Evolutionary conservation across 1,284 basidiomycete species (phyloP).

Genomic region (Cryptococcus depauperatus): DNA sequence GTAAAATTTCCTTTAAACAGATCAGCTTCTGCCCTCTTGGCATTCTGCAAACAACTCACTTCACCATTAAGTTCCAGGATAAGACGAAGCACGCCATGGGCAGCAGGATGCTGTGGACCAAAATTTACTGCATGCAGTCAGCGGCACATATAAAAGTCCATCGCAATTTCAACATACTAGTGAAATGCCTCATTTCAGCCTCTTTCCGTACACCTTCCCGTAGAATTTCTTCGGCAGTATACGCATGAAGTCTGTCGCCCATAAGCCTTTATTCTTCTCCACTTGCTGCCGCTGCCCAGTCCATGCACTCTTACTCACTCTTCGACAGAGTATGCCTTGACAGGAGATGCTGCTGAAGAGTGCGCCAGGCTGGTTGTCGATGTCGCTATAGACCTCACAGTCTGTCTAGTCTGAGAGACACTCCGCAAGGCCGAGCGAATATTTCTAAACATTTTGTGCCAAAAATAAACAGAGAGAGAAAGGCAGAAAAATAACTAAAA

Average conservation of each 20-base stretch:
- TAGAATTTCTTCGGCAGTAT: slow-evolving; percentile 68
- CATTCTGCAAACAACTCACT: slow-evolving; percentile 41
- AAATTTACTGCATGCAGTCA: slow-evolving; percentile 63
- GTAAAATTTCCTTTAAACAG: slow-evolving; percentile 60
- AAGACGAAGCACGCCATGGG: slow-evolving; percentile 94
- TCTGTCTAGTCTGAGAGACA: no score
- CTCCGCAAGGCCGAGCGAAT: slow-evolving; percentile 33
- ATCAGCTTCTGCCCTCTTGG: slow-evolving; percentile 1
- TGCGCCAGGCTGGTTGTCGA: no score
- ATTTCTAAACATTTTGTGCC: slow-evolving; percentile 38
- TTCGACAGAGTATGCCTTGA: slow-evolving; percentile 42
- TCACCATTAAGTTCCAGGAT: slow-evolving; percentile 98
- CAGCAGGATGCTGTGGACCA: slow-evolving; percentile 95
- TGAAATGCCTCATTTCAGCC: slow-evolving; percentile 83
- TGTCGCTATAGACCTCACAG: no score
- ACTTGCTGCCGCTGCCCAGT: neutral
- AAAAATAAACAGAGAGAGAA: no score
- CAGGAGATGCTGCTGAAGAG: slow-evolving; percentile 24
- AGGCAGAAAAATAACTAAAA: no score
- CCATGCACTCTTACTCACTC: slow-evolving; percentile 30
- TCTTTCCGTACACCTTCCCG: slow-evolving; percentile 66
- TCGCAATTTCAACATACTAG: slow-evolving; percentile 50
- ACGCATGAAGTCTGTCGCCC: slow-evolving; percentile 54
- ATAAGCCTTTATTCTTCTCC: neutral
- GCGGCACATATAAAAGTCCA: slow-evolving; percentile 1